Conservation (phyloP, 179 eudicot species). For the Dionaea muscipula region DNA sequence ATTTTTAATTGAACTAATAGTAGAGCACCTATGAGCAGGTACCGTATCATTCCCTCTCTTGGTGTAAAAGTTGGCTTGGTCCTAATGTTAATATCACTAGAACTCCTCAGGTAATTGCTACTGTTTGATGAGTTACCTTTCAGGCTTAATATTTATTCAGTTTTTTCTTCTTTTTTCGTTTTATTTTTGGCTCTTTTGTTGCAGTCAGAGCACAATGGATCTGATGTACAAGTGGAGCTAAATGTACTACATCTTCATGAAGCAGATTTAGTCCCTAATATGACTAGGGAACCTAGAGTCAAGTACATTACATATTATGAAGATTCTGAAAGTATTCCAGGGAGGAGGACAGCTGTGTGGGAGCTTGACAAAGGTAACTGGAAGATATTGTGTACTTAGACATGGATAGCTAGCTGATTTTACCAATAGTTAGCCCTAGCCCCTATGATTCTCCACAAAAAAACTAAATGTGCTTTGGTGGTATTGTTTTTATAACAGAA, state of each 20-base stretch:
- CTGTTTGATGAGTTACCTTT: neutral
- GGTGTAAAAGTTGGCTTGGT: conserved; percentile 98
- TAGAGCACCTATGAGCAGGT: conserved; percentile 31
- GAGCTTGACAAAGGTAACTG: conserved; percentile 85
- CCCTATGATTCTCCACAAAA: no score
- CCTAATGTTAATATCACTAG: conserved; percentile 84
- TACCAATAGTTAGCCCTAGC: no score
- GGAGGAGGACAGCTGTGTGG: conserved; percentile 90
- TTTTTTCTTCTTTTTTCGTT: neutral
- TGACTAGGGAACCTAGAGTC: conserved; percentile 67
- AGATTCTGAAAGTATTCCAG: conserved; percentile 88
- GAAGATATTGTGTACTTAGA: conserved; percentile 7
- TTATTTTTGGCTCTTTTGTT: conserved; percentile 4
- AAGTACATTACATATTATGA: conserved; percentile 92
- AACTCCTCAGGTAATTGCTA: conserved; percentile 71
- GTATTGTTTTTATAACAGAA: no score
- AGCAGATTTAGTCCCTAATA: conserved; percentile 62
- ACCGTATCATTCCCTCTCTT: conserved; percentile 88
- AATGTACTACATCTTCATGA: conserved; percentile 56
- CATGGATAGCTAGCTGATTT: no score
- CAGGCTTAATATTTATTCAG: no score
- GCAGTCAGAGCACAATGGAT: conserved; percentile 89
- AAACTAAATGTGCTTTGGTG: no score
- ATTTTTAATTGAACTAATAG: neutral
- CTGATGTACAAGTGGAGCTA: conserved; percentile 75